Conservation (phyloP, 106 monocot genomes). For the Chionographis japonica region DNA sequence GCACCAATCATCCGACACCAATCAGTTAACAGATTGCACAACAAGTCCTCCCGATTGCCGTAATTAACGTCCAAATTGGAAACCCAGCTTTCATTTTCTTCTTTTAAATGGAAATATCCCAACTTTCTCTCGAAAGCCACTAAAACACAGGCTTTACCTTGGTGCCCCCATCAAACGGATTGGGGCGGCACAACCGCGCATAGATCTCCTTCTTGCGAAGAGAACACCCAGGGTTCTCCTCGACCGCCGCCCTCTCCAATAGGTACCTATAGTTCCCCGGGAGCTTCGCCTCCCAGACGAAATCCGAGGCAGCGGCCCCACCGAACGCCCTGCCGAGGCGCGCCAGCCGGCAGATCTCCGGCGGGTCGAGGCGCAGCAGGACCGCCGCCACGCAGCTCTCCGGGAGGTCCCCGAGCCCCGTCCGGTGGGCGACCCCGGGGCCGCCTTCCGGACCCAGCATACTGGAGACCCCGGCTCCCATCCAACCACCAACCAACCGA, state of each 20-base stretch:
- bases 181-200: conserved; percentile 16
- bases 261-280: too few relatives aligned
- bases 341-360: too few relatives aligned
- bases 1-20: background rate
- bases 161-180: conserved; percentile 23
- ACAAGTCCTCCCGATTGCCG: background rate
- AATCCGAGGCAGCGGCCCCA: too few relatives aligned
- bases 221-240: background rate
- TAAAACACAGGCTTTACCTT: conserved; percentile 13
- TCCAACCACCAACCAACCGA: background rate
- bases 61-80: background rate
- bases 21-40: background rate
- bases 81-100: background rate
- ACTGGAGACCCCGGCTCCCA: conserved; percentile 20
- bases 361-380: background rate
- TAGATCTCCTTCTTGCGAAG: conserved; percentile 23
- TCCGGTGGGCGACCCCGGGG: background rate
- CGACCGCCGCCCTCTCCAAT: background rate
- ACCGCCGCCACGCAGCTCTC: conserved; percentile 8
- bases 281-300: too few relatives aligned
- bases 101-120: too few relatives aligned
- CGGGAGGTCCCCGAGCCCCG: background rate
- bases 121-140: background rate
- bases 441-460: conserved; percentile 6
- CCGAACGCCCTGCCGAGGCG: too few relatives aligned